A percentile compares a stretch with the other conserved stretches of the same genome.
Evolutionary conservation across 1,139 yeast genomes (phyloP).

Genomic region (Yamadazyma oceani): DNA sequence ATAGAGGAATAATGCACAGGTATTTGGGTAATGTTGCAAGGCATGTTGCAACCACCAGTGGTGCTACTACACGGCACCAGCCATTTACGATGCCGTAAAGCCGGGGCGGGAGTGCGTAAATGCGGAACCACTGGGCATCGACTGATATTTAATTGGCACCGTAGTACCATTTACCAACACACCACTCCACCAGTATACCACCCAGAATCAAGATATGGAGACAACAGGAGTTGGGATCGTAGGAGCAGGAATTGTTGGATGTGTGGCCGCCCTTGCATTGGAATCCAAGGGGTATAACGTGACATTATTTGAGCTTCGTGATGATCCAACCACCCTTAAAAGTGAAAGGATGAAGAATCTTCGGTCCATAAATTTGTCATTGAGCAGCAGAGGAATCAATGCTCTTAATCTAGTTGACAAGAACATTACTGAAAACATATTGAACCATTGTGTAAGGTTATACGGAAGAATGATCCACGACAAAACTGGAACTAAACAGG

Average conservation of each 20-base stretch:
- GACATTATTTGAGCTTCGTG: slow-evolving; percentile 60
- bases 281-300: slow-evolving; percentile 74
- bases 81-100: no score
- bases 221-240: slow-evolving; percentile 48
- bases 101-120: no score
- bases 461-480: slow-evolving; percentile 89
- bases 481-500: slow-evolving; percentile 55
- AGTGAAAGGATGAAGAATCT: slow-evolving; percentile 31
- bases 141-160: no score
- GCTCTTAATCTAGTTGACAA: slow-evolving; percentile 65
- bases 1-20: not conserved
- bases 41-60: no score
- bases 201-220: not conserved
- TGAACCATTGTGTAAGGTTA: slow-evolving; percentile 76
- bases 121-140: no score
- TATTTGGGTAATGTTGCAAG: no score
- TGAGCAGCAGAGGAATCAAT: slow-evolving; percentile 77
- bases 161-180: no score
- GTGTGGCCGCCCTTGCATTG: slow-evolving; percentile 80
- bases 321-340: slow-evolving; percentile 31
- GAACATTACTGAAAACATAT: slow-evolving; percentile 54
- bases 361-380: slow-evolving; percentile 82
- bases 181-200: no score
- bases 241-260: slow-evolving; percentile 91
- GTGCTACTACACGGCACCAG: no score